These are phyloP conservation scores for Ormosia emarginata DNA, from an alignment of 306 rosid genomes.

Conservation along the genomic window DNA sequence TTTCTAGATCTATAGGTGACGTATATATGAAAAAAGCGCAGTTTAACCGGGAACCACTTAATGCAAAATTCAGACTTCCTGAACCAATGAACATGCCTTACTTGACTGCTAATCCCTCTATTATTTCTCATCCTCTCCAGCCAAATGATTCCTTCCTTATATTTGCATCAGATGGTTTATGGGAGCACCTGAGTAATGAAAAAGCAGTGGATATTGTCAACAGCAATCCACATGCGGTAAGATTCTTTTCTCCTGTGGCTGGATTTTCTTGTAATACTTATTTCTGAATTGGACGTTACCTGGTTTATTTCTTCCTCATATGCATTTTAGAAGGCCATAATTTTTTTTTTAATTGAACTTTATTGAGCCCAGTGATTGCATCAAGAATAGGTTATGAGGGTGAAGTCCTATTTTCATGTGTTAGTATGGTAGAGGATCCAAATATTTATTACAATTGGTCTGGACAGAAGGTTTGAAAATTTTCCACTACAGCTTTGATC, in stretches of 20 bases:
- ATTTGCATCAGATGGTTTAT: constrained; percentile 89
- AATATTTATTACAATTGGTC: background rate
- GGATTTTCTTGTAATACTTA: background rate
- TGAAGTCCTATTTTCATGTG: background rate
- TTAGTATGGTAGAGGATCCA: background rate
- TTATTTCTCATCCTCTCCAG: constrained; percentile 65
- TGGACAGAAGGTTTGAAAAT: background rate
- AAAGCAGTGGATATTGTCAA: constrained; percentile 83
- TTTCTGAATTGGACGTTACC: background rate
- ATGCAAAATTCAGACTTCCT: constrained; percentile 69
- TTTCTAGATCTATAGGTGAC: constrained; percentile 85
- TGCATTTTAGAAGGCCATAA: background rate
- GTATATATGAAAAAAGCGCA: constrained; percentile 64
- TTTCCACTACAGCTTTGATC: background rate
- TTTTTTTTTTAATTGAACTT: background rate
- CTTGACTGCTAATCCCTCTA: constrained; percentile 62
- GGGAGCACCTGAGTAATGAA: constrained; percentile 89
- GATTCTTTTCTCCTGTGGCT: constrained; percentile 18
- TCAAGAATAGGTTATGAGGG: background rate
- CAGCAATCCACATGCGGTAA: constrained; percentile 67
- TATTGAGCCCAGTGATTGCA: background rate
- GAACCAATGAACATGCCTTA: constrained; percentile 78
- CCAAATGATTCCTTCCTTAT: constrained; percentile 85
- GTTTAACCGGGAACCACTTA: constrained; percentile 67
- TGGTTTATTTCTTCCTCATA: background rate